phyloP scores from a whole-genome alignment of 495 filamentous ascomycete genomes.

The Hyaloscypha bicolor region DNA sequence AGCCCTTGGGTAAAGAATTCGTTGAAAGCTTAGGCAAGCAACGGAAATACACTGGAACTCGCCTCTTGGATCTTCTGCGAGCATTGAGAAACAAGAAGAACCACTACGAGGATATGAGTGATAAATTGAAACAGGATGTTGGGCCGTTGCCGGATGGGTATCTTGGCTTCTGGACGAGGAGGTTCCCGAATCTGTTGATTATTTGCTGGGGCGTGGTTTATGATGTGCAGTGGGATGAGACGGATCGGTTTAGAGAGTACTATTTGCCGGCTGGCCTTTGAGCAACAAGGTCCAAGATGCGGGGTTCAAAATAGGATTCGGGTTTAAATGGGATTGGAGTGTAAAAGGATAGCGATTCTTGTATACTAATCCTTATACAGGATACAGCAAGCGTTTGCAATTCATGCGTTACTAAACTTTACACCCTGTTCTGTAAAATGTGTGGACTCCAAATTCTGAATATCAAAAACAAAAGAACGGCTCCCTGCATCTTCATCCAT shows the following conservation, averaged over 20 bases:
- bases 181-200: conserved; percentile 84
- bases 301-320: neutral
- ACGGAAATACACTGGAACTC: conserved; percentile 85
- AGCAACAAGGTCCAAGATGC: neutral
- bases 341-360: neutral
- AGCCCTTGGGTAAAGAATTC: conserved; percentile 73
- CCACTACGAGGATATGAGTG: conserved; percentile 90
- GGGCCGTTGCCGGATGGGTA: conserved; percentile 84
- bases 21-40: conserved; percentile 89
- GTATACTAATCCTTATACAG: neutral
- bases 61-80: conserved; percentile 82
- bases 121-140: conserved; percentile 75
- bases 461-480: neutral
- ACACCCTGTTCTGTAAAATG: neutral
- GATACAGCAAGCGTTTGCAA: neutral
- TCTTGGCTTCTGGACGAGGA: conserved; percentile 77
- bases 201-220: conserved; percentile 74
- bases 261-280: conserved; percentile 38
- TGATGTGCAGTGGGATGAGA: conserved; percentile 62
- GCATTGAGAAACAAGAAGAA: conserved; percentile 95
- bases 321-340: neutral
- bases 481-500: neutral
- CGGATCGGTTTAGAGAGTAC: conserved; percentile 78
- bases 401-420: neutral
- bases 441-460: no score